Conservation (phyloP, 352 stramenopile species). For the Phytophthora sp. region DNA sequence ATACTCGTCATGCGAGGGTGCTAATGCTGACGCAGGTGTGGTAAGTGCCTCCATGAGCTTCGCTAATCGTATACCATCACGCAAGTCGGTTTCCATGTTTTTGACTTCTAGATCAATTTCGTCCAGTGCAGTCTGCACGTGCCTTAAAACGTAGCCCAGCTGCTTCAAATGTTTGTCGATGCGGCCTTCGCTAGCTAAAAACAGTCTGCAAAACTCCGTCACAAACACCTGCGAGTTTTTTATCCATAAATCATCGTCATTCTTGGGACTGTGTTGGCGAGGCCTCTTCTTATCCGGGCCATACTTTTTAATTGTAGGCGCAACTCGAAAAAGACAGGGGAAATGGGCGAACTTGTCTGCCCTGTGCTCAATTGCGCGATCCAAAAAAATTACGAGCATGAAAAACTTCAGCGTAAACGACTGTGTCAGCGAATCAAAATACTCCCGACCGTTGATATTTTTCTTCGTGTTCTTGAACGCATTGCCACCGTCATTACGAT, state of each 20-base stretch:
- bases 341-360: constrained; percentile 83
- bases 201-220: constrained; percentile 92
- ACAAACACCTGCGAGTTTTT: constrained; percentile 94
- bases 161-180: constrained; percentile 94
- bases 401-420: constrained; percentile 92
- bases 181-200: constrained; percentile 93
- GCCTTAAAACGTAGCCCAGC: constrained; percentile 87
- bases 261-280: constrained; percentile 3
- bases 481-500: constrained; percentile 43
- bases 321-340: constrained; percentile 90
- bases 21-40: constrained; percentile 1
- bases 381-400: constrained; percentile 94
- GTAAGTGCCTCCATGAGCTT: constrained; percentile 94
- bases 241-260: constrained; percentile 44
- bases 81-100: constrained; percentile 94
- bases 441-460: constrained; percentile 76
- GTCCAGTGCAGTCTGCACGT: constrained; percentile 94
- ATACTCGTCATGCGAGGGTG: too few relatives aligned
- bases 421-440: constrained; percentile 86
- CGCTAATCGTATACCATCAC: constrained; percentile 95
- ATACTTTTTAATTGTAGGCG: constrained; percentile 12
- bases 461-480: constrained; percentile 67
- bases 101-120: constrained; percentile 94
- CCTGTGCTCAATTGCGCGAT: constrained; percentile 80
- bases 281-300: background rate